phyloP scores from a whole-genome alignment of 306 rosid genomes.

The Adenanthera pavonina region DNA sequence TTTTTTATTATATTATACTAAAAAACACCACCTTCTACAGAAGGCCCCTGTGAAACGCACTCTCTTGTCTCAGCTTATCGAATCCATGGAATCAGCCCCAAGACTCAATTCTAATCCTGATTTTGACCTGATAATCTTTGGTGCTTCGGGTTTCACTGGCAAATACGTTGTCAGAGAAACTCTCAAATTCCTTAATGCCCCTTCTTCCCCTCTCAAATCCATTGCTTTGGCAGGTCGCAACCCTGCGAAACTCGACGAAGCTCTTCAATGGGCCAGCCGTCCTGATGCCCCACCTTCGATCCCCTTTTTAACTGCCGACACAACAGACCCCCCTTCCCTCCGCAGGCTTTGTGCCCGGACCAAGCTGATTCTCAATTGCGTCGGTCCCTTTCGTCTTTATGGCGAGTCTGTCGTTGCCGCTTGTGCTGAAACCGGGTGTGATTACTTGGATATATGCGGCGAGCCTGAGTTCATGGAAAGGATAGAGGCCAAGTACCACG shows the following conservation, averaged over 20 bases:
- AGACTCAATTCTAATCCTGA: background rate
- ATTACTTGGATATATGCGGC: slow-evolving; percentile 86
- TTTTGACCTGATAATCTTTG: slow-evolving; percentile 74
- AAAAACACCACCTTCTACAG: too few species aligned
- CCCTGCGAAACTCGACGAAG: slow-evolving; percentile 55
- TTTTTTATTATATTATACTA: too few species aligned
- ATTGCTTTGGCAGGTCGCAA: slow-evolving; percentile 83
- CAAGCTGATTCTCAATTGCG: slow-evolving; percentile 83
- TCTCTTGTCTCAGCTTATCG: background rate
- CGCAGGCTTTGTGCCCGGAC: slow-evolving; percentile 65
- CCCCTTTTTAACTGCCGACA: slow-evolving; percentile 68
- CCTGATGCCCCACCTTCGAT: slow-evolving; percentile 62
- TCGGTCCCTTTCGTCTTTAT: slow-evolving; percentile 86
- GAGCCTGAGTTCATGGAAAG: slow-evolving; percentile 93
- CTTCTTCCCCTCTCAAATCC: slow-evolving; percentile 64
- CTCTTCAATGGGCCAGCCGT: slow-evolving; percentile 73
- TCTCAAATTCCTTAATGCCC: slow-evolving; percentile 65
- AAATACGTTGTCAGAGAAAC: slow-evolving; percentile 75
- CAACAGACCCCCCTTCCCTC: slow-evolving; percentile 64
- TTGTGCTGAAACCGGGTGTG: slow-evolving; percentile 69
- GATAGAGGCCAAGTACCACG: slow-evolving; percentile 60
- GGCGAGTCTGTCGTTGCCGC: slow-evolving; percentile 84
- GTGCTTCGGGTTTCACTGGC: slow-evolving; percentile 95
- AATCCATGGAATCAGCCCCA: background rate
- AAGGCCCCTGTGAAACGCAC: background rate